These are phyloP conservation scores for Kazachstania bromeliacearum DNA, from an alignment of 805 yeast genomes.

Conservation along the genomic window DNA sequence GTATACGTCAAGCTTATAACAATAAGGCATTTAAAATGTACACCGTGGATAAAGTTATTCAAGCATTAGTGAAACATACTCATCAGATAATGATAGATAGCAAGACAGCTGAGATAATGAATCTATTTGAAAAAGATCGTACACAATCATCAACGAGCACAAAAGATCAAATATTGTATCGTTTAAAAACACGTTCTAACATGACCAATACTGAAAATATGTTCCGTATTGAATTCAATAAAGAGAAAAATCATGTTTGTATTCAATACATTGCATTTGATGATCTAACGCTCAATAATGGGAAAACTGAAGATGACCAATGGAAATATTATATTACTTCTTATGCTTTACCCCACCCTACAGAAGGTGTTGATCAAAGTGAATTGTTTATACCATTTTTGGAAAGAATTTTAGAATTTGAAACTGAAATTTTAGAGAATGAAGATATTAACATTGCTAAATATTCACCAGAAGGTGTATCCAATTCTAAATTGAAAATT, in stretches of 20 bases:
- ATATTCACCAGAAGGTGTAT: conserved; percentile 43
- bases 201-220: conserved; percentile 84
- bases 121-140: conserved; percentile 78
- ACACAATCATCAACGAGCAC: conserved; percentile 55
- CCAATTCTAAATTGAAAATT: conserved; percentile 64
- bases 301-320: conserved; percentile 59
- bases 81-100: conserved; percentile 74
- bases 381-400: conserved; percentile 73
- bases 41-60: conserved; percentile 88
- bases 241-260: conserved; percentile 40
- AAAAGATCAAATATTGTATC: conserved; percentile 79
- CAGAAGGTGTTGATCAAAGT: conserved; percentile 85
- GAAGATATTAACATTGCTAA: conserved; percentile 5
- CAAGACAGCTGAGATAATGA: conserved; percentile 69
- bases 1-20: conserved; percentile 87
- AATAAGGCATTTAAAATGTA: conserved; percentile 88
- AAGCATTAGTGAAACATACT: conserved; percentile 73
- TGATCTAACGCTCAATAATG: conserved; percentile 75
- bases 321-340: conserved; percentile 94
- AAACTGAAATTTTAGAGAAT: conserved; percentile 33
- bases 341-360: conserved; percentile 89
- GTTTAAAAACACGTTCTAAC: conserved; percentile 74
- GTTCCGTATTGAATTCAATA: conserved; percentile 76
- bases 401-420: conserved; percentile 47
- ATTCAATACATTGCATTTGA: conserved; percentile 82